phyloP scores from a whole-genome alignment of 768 basidiomycete genomes.

The Collybia sp. region DNA sequence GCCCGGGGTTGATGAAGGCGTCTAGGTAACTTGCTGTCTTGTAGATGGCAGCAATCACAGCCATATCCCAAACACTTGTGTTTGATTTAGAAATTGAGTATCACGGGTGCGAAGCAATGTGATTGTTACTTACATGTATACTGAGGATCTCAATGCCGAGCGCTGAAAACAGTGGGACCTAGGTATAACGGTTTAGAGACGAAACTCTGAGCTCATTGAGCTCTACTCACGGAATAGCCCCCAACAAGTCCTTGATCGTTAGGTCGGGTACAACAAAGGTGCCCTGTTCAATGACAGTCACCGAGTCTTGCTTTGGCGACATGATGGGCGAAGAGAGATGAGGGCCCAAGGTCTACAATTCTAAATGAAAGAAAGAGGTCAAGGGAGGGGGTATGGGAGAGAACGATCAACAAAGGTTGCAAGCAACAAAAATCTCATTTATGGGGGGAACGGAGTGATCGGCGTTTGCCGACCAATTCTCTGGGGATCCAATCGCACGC shows the following conservation, averaged over 20 bases:
- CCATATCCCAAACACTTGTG: conserved; percentile 73
- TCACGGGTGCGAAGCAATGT: not conserved
- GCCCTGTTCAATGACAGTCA: conserved; percentile 47
- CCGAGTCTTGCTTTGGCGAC: conserved; percentile 25
- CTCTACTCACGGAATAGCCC: conserved; percentile 70
- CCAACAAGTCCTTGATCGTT: conserved; percentile 81
- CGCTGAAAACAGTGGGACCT: conserved; percentile 89
- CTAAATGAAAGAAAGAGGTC: conserved; percentile 5
- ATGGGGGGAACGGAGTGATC: no score
- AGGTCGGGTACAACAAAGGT: conserved; percentile 75
- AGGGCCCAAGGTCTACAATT: conserved; percentile 1
- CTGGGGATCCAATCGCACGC: no score
- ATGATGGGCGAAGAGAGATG: conserved; percentile 15
- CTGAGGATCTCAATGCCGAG: conserved; percentile 72
- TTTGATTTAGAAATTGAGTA: conserved; percentile 1
- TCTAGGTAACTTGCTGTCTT: conserved; percentile 65
- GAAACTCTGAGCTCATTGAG: conserved; percentile 2
- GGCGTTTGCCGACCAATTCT: no score
- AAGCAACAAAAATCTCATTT: no score
- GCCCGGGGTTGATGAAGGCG: conserved; percentile 50
- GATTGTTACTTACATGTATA: conserved; percentile 60
- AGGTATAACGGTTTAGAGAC: conserved; percentile 4
- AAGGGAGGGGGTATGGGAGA: not conserved
- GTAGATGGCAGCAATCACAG: conserved; percentile 65
- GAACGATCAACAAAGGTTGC: no score